Evolutionary conservation across 306 rosid genomes (phyloP).

Genomic region (Dicorynia guianensis): DNA sequence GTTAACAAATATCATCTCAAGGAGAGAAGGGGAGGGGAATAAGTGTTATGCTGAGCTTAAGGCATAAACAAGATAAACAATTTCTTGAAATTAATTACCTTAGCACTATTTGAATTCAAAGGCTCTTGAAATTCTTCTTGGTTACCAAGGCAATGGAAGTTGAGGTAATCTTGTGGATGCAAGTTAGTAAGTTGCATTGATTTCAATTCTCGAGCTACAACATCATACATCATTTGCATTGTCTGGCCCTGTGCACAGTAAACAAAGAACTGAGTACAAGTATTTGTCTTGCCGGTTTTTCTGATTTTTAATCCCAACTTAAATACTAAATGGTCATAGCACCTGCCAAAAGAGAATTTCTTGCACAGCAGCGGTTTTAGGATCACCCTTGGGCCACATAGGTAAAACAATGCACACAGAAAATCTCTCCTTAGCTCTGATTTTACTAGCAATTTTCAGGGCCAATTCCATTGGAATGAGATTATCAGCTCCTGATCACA

Average conservation of each 20-base stretch:
- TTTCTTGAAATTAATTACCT: constrained; percentile 55
- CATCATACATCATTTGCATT: constrained; percentile 81
- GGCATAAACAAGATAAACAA: constrained; percentile 18
- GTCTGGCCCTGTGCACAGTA: constrained; percentile 73
- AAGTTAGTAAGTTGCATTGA: constrained; percentile 46
- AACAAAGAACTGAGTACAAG: constrained; percentile 34
- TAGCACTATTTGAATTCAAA: constrained; percentile 43
- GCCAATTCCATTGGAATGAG: constrained; percentile 98
- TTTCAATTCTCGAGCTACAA: constrained; percentile 71
- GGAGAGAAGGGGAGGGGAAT: constrained; percentile 17
- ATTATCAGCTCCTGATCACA: constrained; percentile 88
- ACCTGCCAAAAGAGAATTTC: constrained; percentile 99
- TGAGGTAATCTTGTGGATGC: constrained; percentile 82
- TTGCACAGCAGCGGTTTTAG: constrained; percentile 76
- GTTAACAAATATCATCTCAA: constrained; percentile 27
- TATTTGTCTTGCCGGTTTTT: not conserved
- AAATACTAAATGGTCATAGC: constrained; percentile 31
- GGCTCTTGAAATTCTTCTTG: constrained; percentile 62
- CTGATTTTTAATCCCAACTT: constrained; percentile 24
- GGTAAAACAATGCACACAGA: constrained; percentile 84
- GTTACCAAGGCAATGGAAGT: constrained; percentile 96
- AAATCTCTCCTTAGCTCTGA: constrained; percentile 87
- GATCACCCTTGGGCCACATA: constrained; percentile 99
- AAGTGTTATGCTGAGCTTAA: constrained; percentile 13
- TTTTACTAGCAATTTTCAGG: constrained; percentile 83